Percentiles rank a stretch among this genome's conserved stretches.
phyloP scores from a whole-genome alignment of 768 basidiomycete genomes.

The Leucocoprinus sp. region DNA sequence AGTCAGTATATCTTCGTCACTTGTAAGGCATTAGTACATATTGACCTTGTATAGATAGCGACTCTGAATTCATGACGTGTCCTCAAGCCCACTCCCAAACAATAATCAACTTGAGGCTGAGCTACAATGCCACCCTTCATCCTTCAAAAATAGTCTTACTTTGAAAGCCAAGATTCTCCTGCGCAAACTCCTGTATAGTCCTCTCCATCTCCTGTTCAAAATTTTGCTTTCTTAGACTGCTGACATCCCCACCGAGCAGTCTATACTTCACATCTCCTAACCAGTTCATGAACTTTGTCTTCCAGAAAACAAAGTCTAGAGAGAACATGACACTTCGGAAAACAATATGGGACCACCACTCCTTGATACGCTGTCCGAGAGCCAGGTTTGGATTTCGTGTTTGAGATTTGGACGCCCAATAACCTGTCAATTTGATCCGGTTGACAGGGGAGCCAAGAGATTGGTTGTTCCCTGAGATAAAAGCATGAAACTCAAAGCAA shows the following conservation, averaged over 20 bases:
- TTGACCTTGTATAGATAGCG: no score
- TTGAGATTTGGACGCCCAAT: slow-evolving; percentile 69
- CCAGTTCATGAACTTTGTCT: slow-evolving; percentile 46
- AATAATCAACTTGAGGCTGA: no score
- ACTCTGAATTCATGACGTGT: no score
- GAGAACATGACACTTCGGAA: slow-evolving; percentile 61
- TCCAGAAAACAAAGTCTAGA: slow-evolving; percentile 69
- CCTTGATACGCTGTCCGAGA: slow-evolving; percentile 33
- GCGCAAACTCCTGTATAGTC: slow-evolving; percentile 68
- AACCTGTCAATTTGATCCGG: slow-evolving; percentile 82
- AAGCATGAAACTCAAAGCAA: not conserved
- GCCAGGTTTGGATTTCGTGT: slow-evolving; percentile 34
- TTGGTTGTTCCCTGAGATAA: slow-evolving; percentile 64
- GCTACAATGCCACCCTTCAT: no score
- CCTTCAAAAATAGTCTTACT: no score
- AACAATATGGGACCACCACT: slow-evolving; percentile 50
- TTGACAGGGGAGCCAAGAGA: slow-evolving; percentile 81
- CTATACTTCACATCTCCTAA: slow-evolving; percentile 30
- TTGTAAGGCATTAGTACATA: no score
- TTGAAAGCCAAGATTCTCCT: no score
- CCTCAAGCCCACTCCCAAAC: no score
- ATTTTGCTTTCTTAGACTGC: slow-evolving; percentile 34
- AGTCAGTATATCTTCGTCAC: no score
- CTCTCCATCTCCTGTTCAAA: slow-evolving; percentile 83
- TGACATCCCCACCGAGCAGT: slow-evolving; percentile 33